Evolutionary conservation across 2,329 filamentous ascomycete genomes (phyloP).

Genomic region (Fusarium sulawesiense): DNA sequence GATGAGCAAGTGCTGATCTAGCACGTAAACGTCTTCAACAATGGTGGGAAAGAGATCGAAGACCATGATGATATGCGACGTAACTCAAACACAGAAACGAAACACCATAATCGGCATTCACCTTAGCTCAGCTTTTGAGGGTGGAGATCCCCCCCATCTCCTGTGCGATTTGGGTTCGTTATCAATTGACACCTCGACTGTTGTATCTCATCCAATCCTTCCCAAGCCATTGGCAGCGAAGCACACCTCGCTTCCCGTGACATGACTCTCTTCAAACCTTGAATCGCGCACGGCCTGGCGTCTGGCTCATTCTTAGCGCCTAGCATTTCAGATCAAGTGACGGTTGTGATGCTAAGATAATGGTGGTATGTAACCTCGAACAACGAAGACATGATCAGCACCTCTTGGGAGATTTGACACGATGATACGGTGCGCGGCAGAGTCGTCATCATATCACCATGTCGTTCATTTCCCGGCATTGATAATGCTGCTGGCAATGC

Average conservation of each 20-base stretch:
- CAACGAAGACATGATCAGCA: conserved; percentile 33
- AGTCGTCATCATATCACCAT: conserved; percentile 31
- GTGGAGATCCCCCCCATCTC: not conserved
- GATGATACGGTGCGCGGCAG: conserved; percentile 6
- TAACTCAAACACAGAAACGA: conserved; percentile 15
- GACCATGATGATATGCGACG: conserved; percentile 28
- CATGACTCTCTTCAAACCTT: conserved; percentile 38
- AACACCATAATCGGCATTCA: conserved; percentile 5
- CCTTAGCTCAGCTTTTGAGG: conserved; percentile 7
- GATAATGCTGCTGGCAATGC: conserved; percentile 4
- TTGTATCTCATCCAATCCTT: conserved; percentile 10
- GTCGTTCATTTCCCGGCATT: conserved; percentile 21
- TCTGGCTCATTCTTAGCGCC: conserved; percentile 34
- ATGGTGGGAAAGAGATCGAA: conserved; percentile 19
- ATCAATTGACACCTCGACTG: conserved; percentile 5
- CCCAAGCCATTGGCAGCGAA: conserved; percentile 11
- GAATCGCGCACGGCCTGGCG: conserved; percentile 21
- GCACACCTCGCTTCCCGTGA: conserved; percentile 22
- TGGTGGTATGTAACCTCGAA: conserved; percentile 24
- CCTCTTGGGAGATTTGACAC: conserved; percentile 3
- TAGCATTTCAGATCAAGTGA: conserved; percentile 43
- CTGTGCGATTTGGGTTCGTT: conserved; percentile 5
- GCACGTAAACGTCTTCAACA: conserved; percentile 15
- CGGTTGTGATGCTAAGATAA: conserved; percentile 19
- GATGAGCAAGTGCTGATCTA: conserved; percentile 29